These are phyloP conservation scores for Trichoderma polysporum DNA, from an alignment of 2,329 filamentous ascomycete species.

Conservation along the genomic window DNA sequence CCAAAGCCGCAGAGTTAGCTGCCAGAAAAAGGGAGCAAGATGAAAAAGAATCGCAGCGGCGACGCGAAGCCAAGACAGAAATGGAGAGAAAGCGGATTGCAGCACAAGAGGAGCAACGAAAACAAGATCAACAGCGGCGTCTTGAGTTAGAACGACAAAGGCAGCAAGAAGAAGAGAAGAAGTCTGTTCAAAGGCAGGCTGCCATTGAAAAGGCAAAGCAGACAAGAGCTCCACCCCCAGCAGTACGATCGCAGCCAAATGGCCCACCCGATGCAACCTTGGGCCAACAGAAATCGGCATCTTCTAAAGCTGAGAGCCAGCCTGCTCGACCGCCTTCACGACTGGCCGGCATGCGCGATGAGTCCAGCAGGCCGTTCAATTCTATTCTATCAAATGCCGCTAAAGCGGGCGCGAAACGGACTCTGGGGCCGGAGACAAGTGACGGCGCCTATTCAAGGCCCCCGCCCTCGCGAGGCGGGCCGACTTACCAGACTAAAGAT, in stretches of 20 bases:
- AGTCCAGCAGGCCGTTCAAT: constrained; percentile 60
- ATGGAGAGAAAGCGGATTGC: constrained; percentile 73
- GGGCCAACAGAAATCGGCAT: constrained; percentile 32
- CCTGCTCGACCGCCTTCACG: constrained; percentile 54
- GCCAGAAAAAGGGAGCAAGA: constrained; percentile 84
- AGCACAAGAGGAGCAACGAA: constrained; percentile 63
- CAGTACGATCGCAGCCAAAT: constrained; percentile 54
- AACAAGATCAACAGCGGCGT: constrained; percentile 57
- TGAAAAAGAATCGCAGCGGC: constrained; percentile 74
- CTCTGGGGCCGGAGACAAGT: constrained; percentile 64
- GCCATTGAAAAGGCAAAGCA: constrained; percentile 65
- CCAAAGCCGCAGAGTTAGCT: constrained; percentile 71
- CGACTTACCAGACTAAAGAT: constrained; percentile 68
- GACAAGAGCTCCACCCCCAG: constrained; percentile 61
- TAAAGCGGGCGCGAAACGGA: constrained; percentile 71
- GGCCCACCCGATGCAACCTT: constrained; percentile 48
- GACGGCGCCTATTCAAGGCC: constrained; percentile 51
- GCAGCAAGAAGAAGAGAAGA: constrained; percentile 66
- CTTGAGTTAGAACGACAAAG: constrained; percentile 63
- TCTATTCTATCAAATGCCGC: constrained; percentile 55
- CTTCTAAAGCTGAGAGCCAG: constrained; percentile 34
- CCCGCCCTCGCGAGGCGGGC: constrained; percentile 48
- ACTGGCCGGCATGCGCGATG: constrained; percentile 59
- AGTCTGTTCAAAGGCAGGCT: constrained; percentile 62
- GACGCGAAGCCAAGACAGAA: constrained; percentile 78